A percentile compares a stretch with the other conserved stretches of the same genome.
These are phyloP conservation scores for Mycena leptocephala DNA, from an alignment of 768 basidiomycete species.

Conservation along the genomic window DNA sequence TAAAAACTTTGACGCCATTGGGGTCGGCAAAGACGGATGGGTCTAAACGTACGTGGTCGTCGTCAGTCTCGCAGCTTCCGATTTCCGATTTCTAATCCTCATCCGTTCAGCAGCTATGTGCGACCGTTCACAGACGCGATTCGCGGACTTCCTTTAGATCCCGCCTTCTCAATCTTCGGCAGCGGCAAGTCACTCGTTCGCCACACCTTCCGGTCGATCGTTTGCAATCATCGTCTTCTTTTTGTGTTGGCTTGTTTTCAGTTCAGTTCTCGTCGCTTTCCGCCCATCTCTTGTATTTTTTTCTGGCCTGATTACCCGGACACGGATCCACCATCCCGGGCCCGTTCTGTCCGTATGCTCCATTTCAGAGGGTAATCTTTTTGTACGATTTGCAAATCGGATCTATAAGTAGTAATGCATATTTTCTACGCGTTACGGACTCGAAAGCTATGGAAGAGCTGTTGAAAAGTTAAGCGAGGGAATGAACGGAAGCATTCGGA, in stretches of 20 bases:
- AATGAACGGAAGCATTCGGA: background rate
- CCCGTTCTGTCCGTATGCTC: background rate
- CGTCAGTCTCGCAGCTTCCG: conserved; percentile 39
- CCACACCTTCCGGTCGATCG: background rate
- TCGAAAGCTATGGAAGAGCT: background rate
- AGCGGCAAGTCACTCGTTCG: conserved; percentile 28
- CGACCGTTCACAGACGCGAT: conserved; percentile 2
- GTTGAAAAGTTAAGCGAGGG: background rate
- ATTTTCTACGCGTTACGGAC: background rate
- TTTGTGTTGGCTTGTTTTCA: conserved; percentile 17
- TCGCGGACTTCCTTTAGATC: conserved; percentile 14
- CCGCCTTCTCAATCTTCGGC: conserved; percentile 7
- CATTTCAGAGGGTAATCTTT: conserved; percentile 2
- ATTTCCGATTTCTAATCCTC: background rate
- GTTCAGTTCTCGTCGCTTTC: conserved; percentile 31
- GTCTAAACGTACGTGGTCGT: conserved; percentile 69
- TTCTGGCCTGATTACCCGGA: conserved; percentile 2
- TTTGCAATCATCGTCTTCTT: conserved; percentile 23
- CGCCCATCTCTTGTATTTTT: conserved; percentile 26
- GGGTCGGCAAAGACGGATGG: conserved; percentile 85
- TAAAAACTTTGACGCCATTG: conserved; percentile 88
- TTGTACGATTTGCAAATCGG: conserved; percentile 19
- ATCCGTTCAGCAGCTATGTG: background rate
- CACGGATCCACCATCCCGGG: conserved; percentile 9
- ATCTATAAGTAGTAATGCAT: conserved; percentile 24